Evolutionary conservation across 768 basidiomycete species (phyloP), one percentile per base, ranked within the genome.

Genomic region (Nevesoporus exiguus): DNA sequence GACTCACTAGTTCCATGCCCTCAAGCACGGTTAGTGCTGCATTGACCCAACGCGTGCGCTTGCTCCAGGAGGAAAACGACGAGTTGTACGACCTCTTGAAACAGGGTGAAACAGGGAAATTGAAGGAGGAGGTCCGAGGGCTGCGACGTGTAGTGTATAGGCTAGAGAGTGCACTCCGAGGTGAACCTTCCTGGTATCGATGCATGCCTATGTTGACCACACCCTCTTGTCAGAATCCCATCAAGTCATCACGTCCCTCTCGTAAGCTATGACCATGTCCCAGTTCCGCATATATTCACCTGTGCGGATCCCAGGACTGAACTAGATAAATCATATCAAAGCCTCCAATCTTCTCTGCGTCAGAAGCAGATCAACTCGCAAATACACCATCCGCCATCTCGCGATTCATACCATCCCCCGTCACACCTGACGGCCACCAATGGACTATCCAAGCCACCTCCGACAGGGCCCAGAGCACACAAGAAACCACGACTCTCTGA

Each of bases 41-140:
- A 0, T 77, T 93, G 53, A 86, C 82, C 0, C 90, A 92, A 63
- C 78, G 88, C 44, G 80, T 82, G 25, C 81, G 82, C 45, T 69
- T 85, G 17, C 73, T 93, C 10, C 91, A 93, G 66, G 86, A 91
- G 52, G 91, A 93, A 69, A 93, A 93, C 55, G 90, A 93, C 60
- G 91, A 93, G 58, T 69, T 93, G 17, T 93, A 93, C 66, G 80
- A 84, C 46, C 72, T 93, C 10, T 71, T 93, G 51, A 86, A 82
- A 67, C 75, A 75, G 24, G 81, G 86, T 37, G 90, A 93, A 70
- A 87, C 88, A 0, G 90, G 90, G 5, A 84, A 80, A 66, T 66
- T 93, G 57, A 90, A 90, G 66, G 91, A 92, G 64, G 88, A 93
- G 66, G 87, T 87, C 11, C 80, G 81, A 45, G 82, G 82, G 7